Evolutionary conservation across 2,329 filamentous ascomycete genomes (phyloP), one percentile per base, ranked within the genome.

Genomic region (Pseudogymnoascus sp.): DNA sequence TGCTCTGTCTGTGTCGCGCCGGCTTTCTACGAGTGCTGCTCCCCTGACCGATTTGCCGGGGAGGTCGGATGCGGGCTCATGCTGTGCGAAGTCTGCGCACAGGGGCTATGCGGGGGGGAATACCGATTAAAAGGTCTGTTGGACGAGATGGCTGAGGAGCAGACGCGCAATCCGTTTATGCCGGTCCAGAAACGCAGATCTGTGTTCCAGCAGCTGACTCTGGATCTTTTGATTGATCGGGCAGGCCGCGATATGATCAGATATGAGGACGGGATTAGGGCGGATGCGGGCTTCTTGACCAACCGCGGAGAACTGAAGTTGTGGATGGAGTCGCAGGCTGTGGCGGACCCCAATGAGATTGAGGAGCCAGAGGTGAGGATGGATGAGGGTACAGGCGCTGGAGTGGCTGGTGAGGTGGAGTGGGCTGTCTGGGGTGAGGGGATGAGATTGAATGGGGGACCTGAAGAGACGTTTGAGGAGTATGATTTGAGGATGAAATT

Each of bases 1-100:
- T 73, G 72, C 61, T 57, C 62, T 7, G 64, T 73, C 28, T 73
- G 72, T 45, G 65, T 69, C 1, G 62, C 64, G 0, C 62, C 67
- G 0, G 72, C 71, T 1, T 63, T 61, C 6, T 63, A 45, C 14
- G 45, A 57, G 23, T 71, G 68, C 23, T 65, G 60, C 19, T n/a
- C 41, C 5, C 60, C 63, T 0, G 63, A 66, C 16, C 25, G 19
- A 31, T 60, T 28, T 37, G 43, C 45, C 6, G 62, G 57, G 1
- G 37, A 25, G 1, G 25, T 64, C 6, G 68, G 69, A 0, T 73
- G 72, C 25, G 71, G 72, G 1, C 60, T 73, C 0, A 36, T 64
- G 2, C 67, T 73, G 2, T 73, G 72, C 45, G 39, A 62, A 5
- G 63, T 51, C 10, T 71, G 69, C 25, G 48, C 48, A 1, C 13